Base-by-base conservation (phyloP, 164 flowering plant genomes). In the Annona cherimola region DNA sequence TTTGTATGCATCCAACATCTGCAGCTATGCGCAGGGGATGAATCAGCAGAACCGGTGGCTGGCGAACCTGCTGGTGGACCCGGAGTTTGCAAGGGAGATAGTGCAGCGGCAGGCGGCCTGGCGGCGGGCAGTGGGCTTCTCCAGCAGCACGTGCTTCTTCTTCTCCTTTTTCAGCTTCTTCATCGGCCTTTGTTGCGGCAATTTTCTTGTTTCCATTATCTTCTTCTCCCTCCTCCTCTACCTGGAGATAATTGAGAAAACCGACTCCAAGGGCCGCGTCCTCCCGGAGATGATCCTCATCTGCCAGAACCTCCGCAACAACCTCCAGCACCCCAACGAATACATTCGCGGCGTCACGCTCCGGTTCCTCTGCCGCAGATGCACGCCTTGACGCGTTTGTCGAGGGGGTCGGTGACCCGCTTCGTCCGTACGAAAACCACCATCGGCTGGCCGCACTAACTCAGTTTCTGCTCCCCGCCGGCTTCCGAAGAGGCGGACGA, bases 251-350 rank as follows among this genome's bases (percentile, higher is more conserved):
- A 89, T 95, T 57, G 92, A 91, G 2, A 95, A 93, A 73, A 93
- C 94, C 1, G 96, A 95, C 76, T 54, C 91, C 4, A 76, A 69
- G 61, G 98, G 97, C 6, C 82, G 76, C 61, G 89, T 92, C 35
- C 50, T 94, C 5, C 99, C 96, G 2, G 98, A 94, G 74, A 94
- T 94, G 98, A 91, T 94, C 69, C 74, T 94, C 75, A 92, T 94
- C 67, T 92, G 97, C 80, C 98, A 94, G 77, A 91, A 94, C 71
- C 71, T 94, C 43, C 82, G 96, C 72, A 91, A 94, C 76, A 90
- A 94, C 80, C 87, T 94, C 57, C 93, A 90, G 75, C 92, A 88
- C 66, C 96, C 99, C 0, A 94, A 94, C 77, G 99, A 94, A 77
- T 94, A 90, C 76, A 86, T 94, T 40, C 94, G 99, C 7, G 98